Base-by-base conservation (phyloP, 2,329 filamentous ascomycete species). In the Aspergillus sergii region DNA sequence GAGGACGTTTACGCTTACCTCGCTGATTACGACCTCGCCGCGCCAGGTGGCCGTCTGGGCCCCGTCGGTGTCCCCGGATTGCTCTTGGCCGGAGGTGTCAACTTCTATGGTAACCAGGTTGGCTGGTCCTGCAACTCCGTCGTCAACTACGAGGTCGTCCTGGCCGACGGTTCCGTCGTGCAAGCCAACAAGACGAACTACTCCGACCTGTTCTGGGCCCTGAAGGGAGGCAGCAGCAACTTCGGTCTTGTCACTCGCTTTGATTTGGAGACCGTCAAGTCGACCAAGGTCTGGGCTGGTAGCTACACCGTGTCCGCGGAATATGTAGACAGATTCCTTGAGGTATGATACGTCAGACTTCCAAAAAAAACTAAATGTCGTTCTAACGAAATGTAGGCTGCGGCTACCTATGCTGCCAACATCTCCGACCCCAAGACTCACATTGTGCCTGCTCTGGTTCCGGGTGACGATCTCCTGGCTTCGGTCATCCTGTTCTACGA, bases 211-310 rank as follows among this genome's bases (percentile, higher is more conserved):
- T 81, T 72, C 66, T 71, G 70, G 53, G 79, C 79, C 26, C 66
- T 82, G 45, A 81, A 81, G 64, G 79, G 79, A 3, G 80, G 80
- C n/a, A 76, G 74, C 60, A 77, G 71, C 61, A 81, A 81, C 66
- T 81, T 81, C 57, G 79, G 79, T 3, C 67, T 81, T 4, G 79
- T 81, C 16, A 80, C 79, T 1, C 71, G 76, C 4, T 80, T 81
- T 57, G 77, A 80, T 56, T 54, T 81, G 7, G 68, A 74, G 64
- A 73, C 74, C 3, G 68, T 73, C 58, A 59, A 59, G 65, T 77
- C 72, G 6, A 59, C 57, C 58, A 69, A 69, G 66, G 64, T 79
- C 12, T 79, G 75, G 76, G 76, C 72, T 16, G 76, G 76, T n/a
- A 45, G 69, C 34, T 66, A 73, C 36, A 70, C 66, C 1, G 69